Evolutionary conservation across 2,329 filamentous ascomycete genomes (phyloP), one percentile per base, ranked within the genome.

Genomic region (Zymoseptoria brevis): DNA sequence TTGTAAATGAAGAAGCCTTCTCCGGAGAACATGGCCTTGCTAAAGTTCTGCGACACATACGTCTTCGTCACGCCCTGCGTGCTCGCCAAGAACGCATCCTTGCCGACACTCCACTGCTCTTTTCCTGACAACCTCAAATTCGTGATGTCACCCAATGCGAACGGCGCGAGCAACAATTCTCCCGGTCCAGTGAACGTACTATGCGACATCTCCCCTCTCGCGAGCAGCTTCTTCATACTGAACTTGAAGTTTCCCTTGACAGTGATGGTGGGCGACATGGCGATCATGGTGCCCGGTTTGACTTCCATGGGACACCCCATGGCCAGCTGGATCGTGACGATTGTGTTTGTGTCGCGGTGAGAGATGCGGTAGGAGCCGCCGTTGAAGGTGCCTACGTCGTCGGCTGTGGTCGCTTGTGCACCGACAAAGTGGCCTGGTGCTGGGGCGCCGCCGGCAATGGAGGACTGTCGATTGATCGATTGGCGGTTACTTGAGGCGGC

Each of bases 311-410:
- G 93, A 68, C 90, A 96, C 2, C 91, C 91, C 73, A 94, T 88
- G 11, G 93, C 93, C 52, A 97, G 77, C 73, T 96, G 93, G 21
- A 96, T 75, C 0, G 92, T 97, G 62, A 96, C 75, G 65, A 96
- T 87, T 0, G 89, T 91, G 73, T 97, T 99, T 60, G 85, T 87
- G 73, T 96, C 91, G 21, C 94, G 83, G 71, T 99, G 94, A 69
- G 89, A 94, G 71, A 97, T 91, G 50, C 94, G 83, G 73, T 93
- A 99, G 70, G 89, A 93, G 11, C 94, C 94, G 16, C 94, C 94
- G 72, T 97, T 97, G 79, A 97, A 99, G 0, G 88, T 94, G n/a
- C 94, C 94, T 1, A 96, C 84, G 67, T 96, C 92, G 73, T 97
- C 94, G 9, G 68, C 29, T 29, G 84, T 79, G 0, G 82, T 81